A percentile compares a stretch with the other conserved stretches of the same genome.
Evolutionary conservation across 495 filamentous ascomycete genomes (phyloP).

Genomic region (Thozetella sp.): DNA sequence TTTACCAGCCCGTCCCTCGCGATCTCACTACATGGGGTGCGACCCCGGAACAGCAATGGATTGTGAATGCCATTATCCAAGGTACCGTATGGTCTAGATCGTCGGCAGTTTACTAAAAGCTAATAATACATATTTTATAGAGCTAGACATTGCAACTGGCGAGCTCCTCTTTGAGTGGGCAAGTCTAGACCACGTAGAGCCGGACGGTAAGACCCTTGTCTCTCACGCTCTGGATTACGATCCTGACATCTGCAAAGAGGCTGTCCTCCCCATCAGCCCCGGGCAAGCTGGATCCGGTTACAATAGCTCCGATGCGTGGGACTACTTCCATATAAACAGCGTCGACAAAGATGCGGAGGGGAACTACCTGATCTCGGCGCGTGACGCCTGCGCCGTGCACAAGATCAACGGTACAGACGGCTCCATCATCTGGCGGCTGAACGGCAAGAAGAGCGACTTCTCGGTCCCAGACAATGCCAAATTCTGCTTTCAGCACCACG

Average conservation of each 20-base stretch:
- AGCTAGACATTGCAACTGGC: constrained; percentile 36
- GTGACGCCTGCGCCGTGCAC: constrained; percentile 59
- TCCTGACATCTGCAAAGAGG: constrained; percentile 30
- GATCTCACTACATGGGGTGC: constrained; percentile 43
- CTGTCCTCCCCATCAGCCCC: constrained; percentile 52
- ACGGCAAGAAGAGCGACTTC: constrained; percentile 50
- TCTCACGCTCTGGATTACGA: not conserved
- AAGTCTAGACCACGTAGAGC: constrained; percentile 34
- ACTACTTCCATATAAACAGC: constrained; percentile 69
- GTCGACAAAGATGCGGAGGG: constrained; percentile 59
- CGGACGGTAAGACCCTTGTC: constrained; percentile 29
- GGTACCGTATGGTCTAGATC: constrained; percentile 29
- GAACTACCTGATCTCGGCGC: constrained; percentile 62
- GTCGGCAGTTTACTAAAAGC: not conserved
- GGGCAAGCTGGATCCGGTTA: constrained; percentile 53
- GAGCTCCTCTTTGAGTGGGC: constrained; percentile 40
- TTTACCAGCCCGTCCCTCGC: constrained; percentile 42
- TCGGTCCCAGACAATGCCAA: constrained; percentile 24
- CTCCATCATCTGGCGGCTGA: constrained; percentile 57
- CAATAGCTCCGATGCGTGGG: constrained; percentile 51
- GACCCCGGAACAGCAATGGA: constrained; percentile 43
- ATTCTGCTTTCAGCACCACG: constrained; percentile 68
- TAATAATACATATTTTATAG: constrained; percentile 25
- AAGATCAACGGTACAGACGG: constrained; percentile 63
- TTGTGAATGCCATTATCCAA: constrained; percentile 53